Conservation (phyloP, 164 flowering plant species). For the Kalanchoe fedtschenkoi region DNA sequence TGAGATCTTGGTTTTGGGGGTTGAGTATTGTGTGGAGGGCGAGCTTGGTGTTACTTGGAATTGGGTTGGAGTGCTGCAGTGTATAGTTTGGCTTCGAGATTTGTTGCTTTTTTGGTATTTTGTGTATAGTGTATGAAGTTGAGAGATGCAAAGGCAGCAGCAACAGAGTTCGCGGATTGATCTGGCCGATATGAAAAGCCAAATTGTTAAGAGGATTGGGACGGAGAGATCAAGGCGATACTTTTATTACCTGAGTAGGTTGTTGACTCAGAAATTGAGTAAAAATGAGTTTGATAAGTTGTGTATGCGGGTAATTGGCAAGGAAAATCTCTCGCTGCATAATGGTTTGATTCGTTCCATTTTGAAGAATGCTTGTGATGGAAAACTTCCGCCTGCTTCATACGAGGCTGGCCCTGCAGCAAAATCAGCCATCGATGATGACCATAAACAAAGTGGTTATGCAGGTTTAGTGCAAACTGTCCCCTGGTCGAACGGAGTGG, state of each 20-base stretch:
- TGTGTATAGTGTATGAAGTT: constrained; percentile 26
- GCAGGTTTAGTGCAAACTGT: constrained; percentile 22
- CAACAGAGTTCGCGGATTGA: constrained; percentile 59
- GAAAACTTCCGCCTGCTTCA: constrained; percentile 52
- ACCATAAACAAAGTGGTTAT: constrained; percentile 31
- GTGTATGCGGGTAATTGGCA: constrained; percentile 1
- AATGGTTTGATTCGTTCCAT: constrained; percentile 2
- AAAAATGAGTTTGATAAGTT: constrained; percentile 52
- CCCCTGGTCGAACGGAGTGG: constrained; percentile 73
- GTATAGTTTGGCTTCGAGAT: constrained; percentile 9
- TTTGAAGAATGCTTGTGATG: constrained; percentile 36
- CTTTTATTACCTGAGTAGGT: constrained; percentile 50
- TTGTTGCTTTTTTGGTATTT: constrained; percentile 9
- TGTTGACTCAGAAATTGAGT: constrained; percentile 63
- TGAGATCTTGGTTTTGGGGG: background rate
- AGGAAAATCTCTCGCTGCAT: constrained; percentile 6
- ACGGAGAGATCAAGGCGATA: constrained; percentile 62
- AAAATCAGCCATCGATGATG: constrained; percentile 33
- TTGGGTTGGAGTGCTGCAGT: constrained; percentile 2
- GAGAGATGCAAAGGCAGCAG: constrained; percentile 73
- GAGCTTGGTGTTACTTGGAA: constrained; percentile 11
- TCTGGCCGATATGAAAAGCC: constrained; percentile 61
- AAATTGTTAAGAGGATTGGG: constrained; percentile 81
- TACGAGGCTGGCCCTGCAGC: constrained; percentile 23
- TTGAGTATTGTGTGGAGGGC: constrained; percentile 20